Percentiles rank a stretch among this genome's conserved stretches.
phyloP scores from a whole-genome alignment of 768 basidiomycete species.

The Pluteus cervinus region DNA sequence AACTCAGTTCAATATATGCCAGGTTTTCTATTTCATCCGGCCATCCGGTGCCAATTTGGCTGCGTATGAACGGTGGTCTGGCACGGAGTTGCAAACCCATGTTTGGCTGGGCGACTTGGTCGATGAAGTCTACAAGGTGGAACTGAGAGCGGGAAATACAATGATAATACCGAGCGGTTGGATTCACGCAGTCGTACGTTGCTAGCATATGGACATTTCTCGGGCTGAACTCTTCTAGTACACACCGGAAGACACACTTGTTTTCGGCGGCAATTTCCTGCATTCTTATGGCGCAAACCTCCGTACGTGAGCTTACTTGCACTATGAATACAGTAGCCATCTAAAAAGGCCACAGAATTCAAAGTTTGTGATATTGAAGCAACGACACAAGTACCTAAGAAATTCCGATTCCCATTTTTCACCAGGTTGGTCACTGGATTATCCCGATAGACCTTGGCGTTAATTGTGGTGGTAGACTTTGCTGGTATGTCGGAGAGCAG shows the following conservation, averaged over 20 bases:
- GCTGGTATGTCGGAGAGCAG: constrained; percentile 88
- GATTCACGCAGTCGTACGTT: constrained; percentile 92
- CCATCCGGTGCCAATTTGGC: constrained; percentile 82
- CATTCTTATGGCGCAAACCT: constrained; percentile 89
- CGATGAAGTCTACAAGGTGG: constrained; percentile 86
- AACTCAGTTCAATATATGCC: constrained; percentile 3
- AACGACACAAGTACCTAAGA: constrained; percentile 86
- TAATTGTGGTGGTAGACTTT: constrained; percentile 48
- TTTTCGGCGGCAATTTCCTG: constrained; percentile 96
- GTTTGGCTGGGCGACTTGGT: constrained; percentile 92
- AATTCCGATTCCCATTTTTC: constrained; percentile 84
- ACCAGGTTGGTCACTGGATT: constrained; percentile 43
- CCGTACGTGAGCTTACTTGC: constrained; percentile 57
- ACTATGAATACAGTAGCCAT: neutral
- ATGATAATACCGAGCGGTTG: constrained; percentile 96
- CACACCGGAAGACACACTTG: constrained; percentile 88
- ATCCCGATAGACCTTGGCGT: neutral
- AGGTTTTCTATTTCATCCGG: constrained; percentile 94
- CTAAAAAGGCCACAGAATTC: constrained; percentile 52
- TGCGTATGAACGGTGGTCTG: constrained; percentile 92
- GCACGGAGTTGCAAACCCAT: constrained; percentile 81
- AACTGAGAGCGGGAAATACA: constrained; percentile 71
- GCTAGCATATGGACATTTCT: neutral
- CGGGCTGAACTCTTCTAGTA: constrained; percentile 40
- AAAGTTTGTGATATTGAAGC: constrained; percentile 89